phyloP scores from a whole-genome alignment of 1,284 basidiomycete species.

The Boletus semigastroideus region DNA sequence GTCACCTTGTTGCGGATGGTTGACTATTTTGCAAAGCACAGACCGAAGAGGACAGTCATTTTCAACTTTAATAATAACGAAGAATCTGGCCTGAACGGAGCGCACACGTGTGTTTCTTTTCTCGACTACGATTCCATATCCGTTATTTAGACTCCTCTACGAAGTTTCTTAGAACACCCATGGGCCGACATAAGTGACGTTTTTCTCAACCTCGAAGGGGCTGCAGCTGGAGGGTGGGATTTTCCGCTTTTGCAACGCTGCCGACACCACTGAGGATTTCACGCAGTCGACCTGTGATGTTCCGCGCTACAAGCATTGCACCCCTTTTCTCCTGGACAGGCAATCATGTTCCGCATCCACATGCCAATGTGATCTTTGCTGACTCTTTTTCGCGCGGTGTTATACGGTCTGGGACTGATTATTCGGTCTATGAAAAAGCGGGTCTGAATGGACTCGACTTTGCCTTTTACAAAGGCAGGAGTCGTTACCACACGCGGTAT shows the following conservation, averaged over 20 bases:
- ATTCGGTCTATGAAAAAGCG: conserved; percentile 52
- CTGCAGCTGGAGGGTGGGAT: conserved; percentile 71
- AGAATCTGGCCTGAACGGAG: conserved; percentile 72
- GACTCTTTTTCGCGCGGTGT: conserved; percentile 64
- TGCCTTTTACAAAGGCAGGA: conserved; percentile 70
- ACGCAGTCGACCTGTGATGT: conserved; percentile 61
- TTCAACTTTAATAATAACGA: conserved; percentile 85
- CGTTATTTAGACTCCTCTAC: conserved; percentile 1
- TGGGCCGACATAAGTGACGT: conserved; percentile 64
- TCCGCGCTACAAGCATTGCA: conserved; percentile 59
- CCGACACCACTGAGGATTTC: conserved; percentile 9
- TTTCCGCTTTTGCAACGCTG: neutral
- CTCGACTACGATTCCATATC: neutral
- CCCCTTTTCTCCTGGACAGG: conserved; percentile 50
- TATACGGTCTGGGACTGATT: conserved; percentile 69
- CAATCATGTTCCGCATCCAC: conserved; percentile 55
- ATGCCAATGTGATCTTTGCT: conserved; percentile 62
- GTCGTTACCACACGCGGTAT: conserved; percentile 69
- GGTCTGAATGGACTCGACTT: conserved; percentile 68
- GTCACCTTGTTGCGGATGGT: conserved; percentile 66
- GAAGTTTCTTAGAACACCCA: conserved; percentile 71
- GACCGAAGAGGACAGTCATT: conserved; percentile 58
- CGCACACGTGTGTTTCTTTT: conserved; percentile 48
- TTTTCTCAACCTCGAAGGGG: conserved; percentile 80
- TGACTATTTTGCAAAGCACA: conserved; percentile 53